Percentiles rank a stretch among this genome's conserved stretches.
Evolutionary conservation across 2,329 filamentous ascomycete genomes (phyloP).

Genomic region (Aspergillus hortae): DNA sequence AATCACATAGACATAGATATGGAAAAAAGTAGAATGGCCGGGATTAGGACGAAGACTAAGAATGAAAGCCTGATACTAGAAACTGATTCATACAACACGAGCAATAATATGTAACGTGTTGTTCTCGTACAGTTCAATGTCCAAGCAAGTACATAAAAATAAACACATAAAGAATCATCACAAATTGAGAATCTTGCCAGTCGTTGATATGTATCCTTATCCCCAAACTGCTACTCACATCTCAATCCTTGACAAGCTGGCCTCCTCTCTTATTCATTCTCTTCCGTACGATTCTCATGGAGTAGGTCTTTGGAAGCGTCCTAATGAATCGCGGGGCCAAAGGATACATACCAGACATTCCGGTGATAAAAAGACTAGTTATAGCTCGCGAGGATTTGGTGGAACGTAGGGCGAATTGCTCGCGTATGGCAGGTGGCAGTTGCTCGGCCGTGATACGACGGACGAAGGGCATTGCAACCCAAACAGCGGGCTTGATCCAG

Average conservation of each 20-base stretch:
- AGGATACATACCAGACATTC: neutral
- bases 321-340: neutral
- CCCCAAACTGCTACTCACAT: neutral
- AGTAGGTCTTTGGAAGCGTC: slow-evolving; percentile 2
- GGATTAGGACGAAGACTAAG: too few species aligned
- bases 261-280: slow-evolving; percentile 7
- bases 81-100: too few species aligned
- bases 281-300: slow-evolving; percentile 5
- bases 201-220: neutral
- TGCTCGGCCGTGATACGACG: slow-evolving; percentile 5
- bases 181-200: neutral
- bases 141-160: neutral
- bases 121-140: neutral
- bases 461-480: slow-evolving; percentile 1
- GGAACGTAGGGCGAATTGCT: slow-evolving; percentile 3
- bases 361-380: neutral
- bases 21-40: too few species aligned
- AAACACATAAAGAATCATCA: neutral
- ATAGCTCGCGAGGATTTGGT: neutral
- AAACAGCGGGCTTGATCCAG: slow-evolving; percentile 1
- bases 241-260: slow-evolving; percentile 4
- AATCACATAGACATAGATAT: too few species aligned
- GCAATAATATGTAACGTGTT: neutral
- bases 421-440: slow-evolving; percentile 3
- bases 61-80: too few species aligned